Percentiles rank a stretch among this genome's conserved stretches.
Conservation (phyloP, 306 rosid species). For the Malus orientalis region DNA sequence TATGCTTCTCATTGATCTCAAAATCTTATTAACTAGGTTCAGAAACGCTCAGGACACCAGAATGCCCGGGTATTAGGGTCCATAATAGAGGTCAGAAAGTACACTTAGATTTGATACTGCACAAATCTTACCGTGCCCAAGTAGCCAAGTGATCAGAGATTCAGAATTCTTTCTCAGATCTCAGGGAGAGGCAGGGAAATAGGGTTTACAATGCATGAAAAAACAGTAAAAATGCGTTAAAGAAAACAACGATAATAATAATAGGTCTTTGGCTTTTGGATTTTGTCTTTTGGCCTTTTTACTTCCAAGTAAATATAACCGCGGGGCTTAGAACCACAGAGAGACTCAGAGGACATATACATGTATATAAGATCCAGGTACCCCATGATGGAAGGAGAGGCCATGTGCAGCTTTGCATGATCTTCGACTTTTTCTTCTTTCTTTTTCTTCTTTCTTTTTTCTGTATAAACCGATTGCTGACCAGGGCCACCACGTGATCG, state of each 20-base stretch:
- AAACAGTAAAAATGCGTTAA: background rate
- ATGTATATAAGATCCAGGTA: too few relatives aligned
- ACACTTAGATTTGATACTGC: background rate
- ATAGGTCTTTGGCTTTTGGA: background rate
- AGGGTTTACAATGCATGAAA: background rate
- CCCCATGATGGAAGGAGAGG: background rate
- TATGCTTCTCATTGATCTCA: background rate
- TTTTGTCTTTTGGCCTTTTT: background rate
- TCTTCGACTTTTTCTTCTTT: background rate
- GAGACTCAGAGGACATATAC: too few relatives aligned
- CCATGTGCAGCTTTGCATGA: constrained; percentile 3
- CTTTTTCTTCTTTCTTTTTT: background rate
- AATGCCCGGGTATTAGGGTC: background rate
- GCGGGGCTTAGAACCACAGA: too few relatives aligned
- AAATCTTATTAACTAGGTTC: background rate
- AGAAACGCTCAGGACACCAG: background rate
- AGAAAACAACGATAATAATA: too few relatives aligned
- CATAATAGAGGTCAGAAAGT: background rate
- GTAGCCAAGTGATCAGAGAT: background rate
- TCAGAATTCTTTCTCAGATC: background rate
- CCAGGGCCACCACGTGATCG: constrained; percentile 4
- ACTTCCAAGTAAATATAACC: too few relatives aligned
- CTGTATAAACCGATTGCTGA: background rate
- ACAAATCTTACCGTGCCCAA: background rate
- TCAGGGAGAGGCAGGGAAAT: background rate